Conservation (phyloP, 140 eudicot genomes). For the Flaveria floridana region DNA sequence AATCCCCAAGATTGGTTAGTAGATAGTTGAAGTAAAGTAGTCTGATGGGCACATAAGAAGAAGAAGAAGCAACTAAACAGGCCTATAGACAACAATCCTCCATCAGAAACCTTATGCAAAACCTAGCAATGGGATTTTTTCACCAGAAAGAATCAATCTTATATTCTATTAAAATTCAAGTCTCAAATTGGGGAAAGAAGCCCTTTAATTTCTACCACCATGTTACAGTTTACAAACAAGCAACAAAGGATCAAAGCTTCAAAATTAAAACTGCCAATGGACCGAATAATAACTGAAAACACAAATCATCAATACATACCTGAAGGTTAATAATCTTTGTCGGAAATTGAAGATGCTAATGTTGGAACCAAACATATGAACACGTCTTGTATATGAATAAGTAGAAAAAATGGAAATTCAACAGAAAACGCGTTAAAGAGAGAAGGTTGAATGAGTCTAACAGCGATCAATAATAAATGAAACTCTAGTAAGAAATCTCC, state of each 20-base stretch:
- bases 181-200: slow-evolving; percentile 24
- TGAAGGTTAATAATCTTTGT: slow-evolving; percentile 28
- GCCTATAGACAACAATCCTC: too few species aligned
- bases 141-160: not conserved
- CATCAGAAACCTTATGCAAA: too few species aligned
- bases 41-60: too few species aligned
- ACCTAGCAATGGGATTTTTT: too few species aligned
- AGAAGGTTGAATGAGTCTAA: slow-evolving; percentile 33
- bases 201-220: slow-evolving; percentile 17
- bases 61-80: too few species aligned
- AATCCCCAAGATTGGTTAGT: not conserved
- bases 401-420: slow-evolving; percentile 8
- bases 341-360: slow-evolving; percentile 18
- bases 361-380: slow-evolving; percentile 17
- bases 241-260: not conserved
- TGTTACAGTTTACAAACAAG: slow-evolving; percentile 19
- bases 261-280: too few species aligned
- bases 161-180: not conserved
- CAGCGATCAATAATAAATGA: slow-evolving; percentile 12
- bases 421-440: slow-evolving; percentile 30
- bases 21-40: not conserved
- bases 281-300: too few species aligned
- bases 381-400: slow-evolving; percentile 7
- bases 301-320: slow-evolving; percentile 10
- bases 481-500: slow-evolving; percentile 34